phyloP scores from a whole-genome alignment of 176 grass and related monocot species.

The Olyra latifolia region DNA sequence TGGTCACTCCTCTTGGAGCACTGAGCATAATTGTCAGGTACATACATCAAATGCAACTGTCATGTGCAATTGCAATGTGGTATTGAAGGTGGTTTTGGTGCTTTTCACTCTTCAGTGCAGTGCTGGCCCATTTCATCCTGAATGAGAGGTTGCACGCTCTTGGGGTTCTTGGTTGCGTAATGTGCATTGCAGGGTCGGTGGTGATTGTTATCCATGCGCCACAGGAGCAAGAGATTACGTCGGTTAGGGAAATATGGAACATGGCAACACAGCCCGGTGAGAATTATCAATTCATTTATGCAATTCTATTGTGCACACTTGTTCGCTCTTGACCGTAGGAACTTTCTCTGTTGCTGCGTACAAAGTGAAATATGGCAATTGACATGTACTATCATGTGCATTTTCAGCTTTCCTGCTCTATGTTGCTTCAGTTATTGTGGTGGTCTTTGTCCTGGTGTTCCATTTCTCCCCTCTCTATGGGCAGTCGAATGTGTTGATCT shows the following conservation, averaged over 20 bases:
- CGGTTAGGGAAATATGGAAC: slow-evolving; percentile 91
- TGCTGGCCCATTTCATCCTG: slow-evolving; percentile 92
- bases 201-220: slow-evolving; percentile 91
- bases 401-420: slow-evolving; percentile 92
- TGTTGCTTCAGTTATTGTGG: slow-evolving; percentile 76
- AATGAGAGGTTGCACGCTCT: slow-evolving; percentile 86
- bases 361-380: not conserved
- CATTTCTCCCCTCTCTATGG: slow-evolving; percentile 89
- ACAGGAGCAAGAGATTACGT: slow-evolving; percentile 82
- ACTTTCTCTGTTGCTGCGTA: not conserved
- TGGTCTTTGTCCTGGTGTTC: slow-evolving; percentile 89
- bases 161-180: slow-evolving; percentile 75
- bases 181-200: slow-evolving; percentile 90
- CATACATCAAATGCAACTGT: not conserved
- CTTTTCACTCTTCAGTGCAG: slow-evolving; percentile 58
- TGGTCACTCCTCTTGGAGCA: slow-evolving; percentile 94
- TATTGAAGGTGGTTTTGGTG: slow-evolving; percentile 17
- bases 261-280: slow-evolving; percentile 86
- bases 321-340: not conserved
- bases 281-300: not conserved
- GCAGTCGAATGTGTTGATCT: slow-evolving; percentile 89
- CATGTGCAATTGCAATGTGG: not conserved
- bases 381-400: not conserved
- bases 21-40: slow-evolving; percentile 98
- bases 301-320: not conserved